Evolutionary conservation across 129 eudicot genomes (phyloP), one percentile per base, ranked within the genome.

Genomic region (Chrysanthemum seticuspe): DNA sequence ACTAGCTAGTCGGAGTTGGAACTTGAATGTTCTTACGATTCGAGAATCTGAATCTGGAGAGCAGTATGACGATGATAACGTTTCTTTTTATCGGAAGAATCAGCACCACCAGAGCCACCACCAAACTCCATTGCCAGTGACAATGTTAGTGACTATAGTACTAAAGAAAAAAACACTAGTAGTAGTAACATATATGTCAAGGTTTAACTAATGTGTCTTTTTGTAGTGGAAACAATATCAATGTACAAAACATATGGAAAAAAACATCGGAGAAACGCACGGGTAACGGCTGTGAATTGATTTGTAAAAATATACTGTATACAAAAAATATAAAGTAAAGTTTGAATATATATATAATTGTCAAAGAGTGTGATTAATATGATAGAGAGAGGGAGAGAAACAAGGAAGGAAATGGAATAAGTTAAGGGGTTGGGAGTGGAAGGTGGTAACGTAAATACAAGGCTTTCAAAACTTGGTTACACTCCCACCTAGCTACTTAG

Each of bases 31-130:
- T 2, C 87, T 70, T 83, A 88, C 95, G 86, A 63, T 80, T 88
- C 95, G 65, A 87, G 93, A 44, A 81, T 77, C 65, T 87, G 93
- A 74, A 87, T 87, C 77, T 87, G 93, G 51, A 79, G 76, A 67
- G 89, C 85, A 10, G 89, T 87, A 76, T 87, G 93, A 1, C 93
- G 89, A 57, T 87, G 93, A 72, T 87, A 87, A 52, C 89, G 85
- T 67, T 87, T 87, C 80, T 88, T 88, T 61, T 80, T 82, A 66
- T 80, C 85, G 14, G 80, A 66, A 59, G 73, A 77, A 76, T 79
- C 44, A 31, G 76, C 79, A 18, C 82, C 70, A 73, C 80, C 79
- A 60, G 76, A 60, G 40, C 80, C 80, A 34, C 54, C 67, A 14
- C 82, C 81, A 78, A 55, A 82, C 61, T 85, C 90, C 90, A 85